Evolutionary conservation across 805 yeast genomes (phyloP), one percentile per base, ranked within the genome.

Genomic region (Nematodospora valgi): DNA sequence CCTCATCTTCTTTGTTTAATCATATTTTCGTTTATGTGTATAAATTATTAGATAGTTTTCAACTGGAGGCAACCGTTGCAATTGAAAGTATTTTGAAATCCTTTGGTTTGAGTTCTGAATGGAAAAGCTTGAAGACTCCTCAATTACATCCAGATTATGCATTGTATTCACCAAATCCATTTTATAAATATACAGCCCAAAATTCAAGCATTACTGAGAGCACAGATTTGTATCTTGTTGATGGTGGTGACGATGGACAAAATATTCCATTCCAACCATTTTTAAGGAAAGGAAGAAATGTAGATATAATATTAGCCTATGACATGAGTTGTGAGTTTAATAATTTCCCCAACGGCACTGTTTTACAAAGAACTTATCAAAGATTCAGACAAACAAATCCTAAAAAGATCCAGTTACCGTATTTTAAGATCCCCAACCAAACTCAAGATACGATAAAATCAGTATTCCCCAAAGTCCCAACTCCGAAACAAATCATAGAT

Each of bases 1-100:
- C 85, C 0, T 78, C 85, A 0, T 79, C 86, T 0, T 75, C 83
- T 0, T 52, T 80, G 17, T 80, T 80, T 59, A 80, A 76, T 45
- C 70, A 64, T 44, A 70, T 76, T 0, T 62, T 79, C 35, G 51
- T 72, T 7, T 73, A 70, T 41, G 51, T 78, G 6, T 72, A 76
- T 67, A 57, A 66, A 32, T 30, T 55, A 23, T 51, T 64, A 11
- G 12, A 57, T 23, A 52, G 59, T 23, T 49, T 68, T 27, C 54
- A 60, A 4, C 54, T 60, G 23, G 56, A 54, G 22, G 48, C 59
- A 2, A 52, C 59, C 5, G 39, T 46, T 3, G 70, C 72, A 0
- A 46, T 68, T 14, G 55, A 59, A 29, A 60, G 60, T 0, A 60
- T 69, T 2, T 45, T 74, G 35, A 54, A 57, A 35, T 48, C 65